Conservation (phyloP, 176 grass and related monocot species). For the Tuctoria greenei region DNA sequence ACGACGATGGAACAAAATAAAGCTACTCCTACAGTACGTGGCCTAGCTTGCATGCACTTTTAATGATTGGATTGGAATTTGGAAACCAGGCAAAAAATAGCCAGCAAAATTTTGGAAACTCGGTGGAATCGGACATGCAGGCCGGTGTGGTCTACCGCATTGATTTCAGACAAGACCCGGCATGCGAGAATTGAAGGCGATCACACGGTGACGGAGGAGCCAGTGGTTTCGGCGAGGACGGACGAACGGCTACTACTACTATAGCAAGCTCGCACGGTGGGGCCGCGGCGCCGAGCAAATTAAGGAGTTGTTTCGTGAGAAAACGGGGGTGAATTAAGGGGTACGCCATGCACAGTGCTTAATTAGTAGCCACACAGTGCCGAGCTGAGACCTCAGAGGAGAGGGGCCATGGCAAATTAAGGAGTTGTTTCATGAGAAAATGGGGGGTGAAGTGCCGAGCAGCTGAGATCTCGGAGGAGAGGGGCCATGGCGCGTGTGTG, state of each 20-base stretch:
- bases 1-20: conserved; percentile 17
- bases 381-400: background rate
- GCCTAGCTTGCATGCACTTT: background rate
- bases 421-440: too few relatives aligned
- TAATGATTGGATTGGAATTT: background rate
- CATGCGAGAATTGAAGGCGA: conserved; percentile 34
- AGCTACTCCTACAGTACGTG: background rate
- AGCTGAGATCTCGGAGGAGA: background rate
- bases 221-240: conserved; percentile 4
- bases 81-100: background rate
- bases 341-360: conserved; percentile 10
- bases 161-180: conserved; percentile 30
- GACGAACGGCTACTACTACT: background rate
- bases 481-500: conserved; percentile 28
- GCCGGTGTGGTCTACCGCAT: conserved; percentile 21
- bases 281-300: background rate
- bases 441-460: too few relatives aligned
- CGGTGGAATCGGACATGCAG: background rate
- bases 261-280: background rate
- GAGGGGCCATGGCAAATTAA: background rate
- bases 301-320: background rate
- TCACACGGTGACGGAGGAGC: conserved; percentile 2
- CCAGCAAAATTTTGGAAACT: background rate
- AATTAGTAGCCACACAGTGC: background rate
- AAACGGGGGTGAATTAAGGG: conserved; percentile 28